Evolutionary conservation across 2,329 filamentous ascomycete species (phyloP), one percentile per base, ranked within the genome.

Genomic region (Beauveria scarabaeidicola): DNA sequence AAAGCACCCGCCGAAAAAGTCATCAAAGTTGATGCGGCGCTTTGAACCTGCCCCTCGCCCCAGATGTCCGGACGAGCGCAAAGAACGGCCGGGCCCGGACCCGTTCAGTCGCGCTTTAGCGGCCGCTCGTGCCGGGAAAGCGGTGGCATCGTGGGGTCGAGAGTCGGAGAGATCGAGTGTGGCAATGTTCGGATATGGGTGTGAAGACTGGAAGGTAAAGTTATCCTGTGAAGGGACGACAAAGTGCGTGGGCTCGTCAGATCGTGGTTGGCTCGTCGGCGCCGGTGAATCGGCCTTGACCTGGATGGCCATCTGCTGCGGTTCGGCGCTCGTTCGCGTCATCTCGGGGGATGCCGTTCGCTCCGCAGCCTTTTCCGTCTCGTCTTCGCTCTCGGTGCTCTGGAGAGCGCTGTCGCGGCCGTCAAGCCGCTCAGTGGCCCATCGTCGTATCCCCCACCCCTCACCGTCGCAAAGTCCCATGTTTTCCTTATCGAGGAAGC

Each of bases 391-490:
- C 63, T 88, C 85, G 60, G 81, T 80, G 63, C 74, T 78, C 52
- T 80, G 77, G 3, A 79, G 75, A 27, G 77, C 73, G 29, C 75
- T 74, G 44, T 86, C 81, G 40, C 81, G 78, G 29, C 86, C 85
- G 56, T 90, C 85, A 19, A 89, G 74, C 29, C 86, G 79, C 71
- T 91, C 88, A 2, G 83, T 86, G 0, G 84, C 86, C 85, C 85
- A 88, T 69, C 77, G 77, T 59, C 84, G 75, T 59, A 87, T 75
- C 62, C 74, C 78, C 76, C 80, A 83, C 21, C 81, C 90, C 71
- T 96, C 92, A 15, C 90, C 90, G 71, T 94, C 89, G 52, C 81
- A 82, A 13, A 94, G 70, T 0, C 90, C 91, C 59, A 96, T 79
- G 64, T 90, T 85, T 69, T 91, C 86, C 69, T 84, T 88, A 70